Conservation (phyloP, 2,329 filamentous ascomycete species). For the Monosporascus sp. region DNA sequence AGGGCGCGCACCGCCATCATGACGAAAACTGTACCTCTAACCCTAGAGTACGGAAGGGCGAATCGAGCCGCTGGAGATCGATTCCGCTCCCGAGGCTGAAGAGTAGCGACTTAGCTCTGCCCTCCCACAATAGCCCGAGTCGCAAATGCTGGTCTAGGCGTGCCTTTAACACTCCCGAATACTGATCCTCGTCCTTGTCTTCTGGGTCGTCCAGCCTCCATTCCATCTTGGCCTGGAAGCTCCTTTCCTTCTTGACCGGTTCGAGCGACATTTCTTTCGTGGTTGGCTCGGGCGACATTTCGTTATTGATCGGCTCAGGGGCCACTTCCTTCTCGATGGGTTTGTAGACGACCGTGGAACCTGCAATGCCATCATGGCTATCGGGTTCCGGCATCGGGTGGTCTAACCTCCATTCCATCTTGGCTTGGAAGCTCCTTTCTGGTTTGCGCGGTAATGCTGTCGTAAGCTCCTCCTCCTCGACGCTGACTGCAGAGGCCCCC, state of each 20-base stretch:
- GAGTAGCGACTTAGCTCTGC: conserved; percentile 82
- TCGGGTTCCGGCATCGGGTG: background rate
- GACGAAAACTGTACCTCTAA: conserved; percentile 81
- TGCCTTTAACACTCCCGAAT: conserved; percentile 84
- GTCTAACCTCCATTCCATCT: conserved; percentile 41
- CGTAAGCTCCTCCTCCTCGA: conserved; percentile 21
- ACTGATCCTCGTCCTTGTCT: conserved; percentile 51
- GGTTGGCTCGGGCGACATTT: background rate
- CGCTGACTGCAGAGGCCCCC: conserved; percentile 34
- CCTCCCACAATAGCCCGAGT: conserved; percentile 87
- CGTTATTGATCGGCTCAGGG: background rate
- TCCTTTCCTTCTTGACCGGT: conserved; percentile 29
- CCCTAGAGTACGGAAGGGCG: conserved; percentile 71
- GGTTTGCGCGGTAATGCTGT: conserved; percentile 14
- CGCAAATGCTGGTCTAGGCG: conserved; percentile 83
- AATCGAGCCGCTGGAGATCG: conserved; percentile 69
- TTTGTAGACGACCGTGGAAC: background rate
- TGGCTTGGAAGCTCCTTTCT: conserved; percentile 48
- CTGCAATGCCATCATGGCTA: background rate
- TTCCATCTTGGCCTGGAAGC: conserved; percentile 45
- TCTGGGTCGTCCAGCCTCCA: conserved; percentile 39
- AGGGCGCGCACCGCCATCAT: conserved; percentile 36
- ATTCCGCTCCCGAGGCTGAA: conserved; percentile 87
- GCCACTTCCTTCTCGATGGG: conserved; percentile 2
- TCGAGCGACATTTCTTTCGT: conserved; percentile 8